Evolutionary conservation across 768 basidiomycete genomes (phyloP).

Genomic region (Leucocoprinus birnbaumii): DNA sequence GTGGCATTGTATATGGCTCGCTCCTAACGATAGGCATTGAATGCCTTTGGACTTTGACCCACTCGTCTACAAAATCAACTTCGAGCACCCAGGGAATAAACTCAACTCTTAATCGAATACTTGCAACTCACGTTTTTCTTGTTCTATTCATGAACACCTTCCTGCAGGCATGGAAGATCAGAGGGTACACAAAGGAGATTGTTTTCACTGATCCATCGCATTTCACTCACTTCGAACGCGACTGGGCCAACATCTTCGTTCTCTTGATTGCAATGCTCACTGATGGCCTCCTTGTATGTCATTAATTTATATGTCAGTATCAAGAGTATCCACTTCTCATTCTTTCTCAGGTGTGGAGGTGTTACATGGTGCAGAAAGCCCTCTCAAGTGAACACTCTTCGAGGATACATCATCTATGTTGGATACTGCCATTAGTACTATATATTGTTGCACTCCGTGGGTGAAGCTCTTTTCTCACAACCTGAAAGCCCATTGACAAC

Average conservation of each 20-base stretch:
- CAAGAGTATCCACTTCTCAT: too few species aligned
- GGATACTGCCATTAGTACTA: neutral
- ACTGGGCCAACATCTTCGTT: neutral
- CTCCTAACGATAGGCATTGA: too few species aligned
- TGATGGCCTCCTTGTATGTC: neutral
- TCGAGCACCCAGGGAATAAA: too few species aligned
- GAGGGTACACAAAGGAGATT: neutral
- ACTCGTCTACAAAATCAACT: too few species aligned
- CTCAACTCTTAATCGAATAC: neutral
- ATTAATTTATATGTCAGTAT: neutral
- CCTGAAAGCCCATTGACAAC: too few species aligned
- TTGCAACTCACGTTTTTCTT: neutral
- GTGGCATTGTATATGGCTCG: too few species aligned
- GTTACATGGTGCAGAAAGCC: neutral
- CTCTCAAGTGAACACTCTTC: neutral
- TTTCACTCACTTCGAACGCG: neutral
- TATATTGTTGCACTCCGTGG: neutral
- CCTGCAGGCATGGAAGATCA: neutral
- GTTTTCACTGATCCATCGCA: neutral
- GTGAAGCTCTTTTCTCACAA: too few species aligned
- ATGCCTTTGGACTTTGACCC: too few species aligned
- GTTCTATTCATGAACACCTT: neutral
- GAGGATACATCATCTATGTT: neutral
- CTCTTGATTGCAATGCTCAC: neutral
- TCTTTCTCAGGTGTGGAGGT: slow-evolving; percentile 1